These are phyloP conservation scores for Colletotrichum somersetense DNA, from an alignment of 2,329 filamentous ascomycete genomes.

Conservation along the genomic window DNA sequence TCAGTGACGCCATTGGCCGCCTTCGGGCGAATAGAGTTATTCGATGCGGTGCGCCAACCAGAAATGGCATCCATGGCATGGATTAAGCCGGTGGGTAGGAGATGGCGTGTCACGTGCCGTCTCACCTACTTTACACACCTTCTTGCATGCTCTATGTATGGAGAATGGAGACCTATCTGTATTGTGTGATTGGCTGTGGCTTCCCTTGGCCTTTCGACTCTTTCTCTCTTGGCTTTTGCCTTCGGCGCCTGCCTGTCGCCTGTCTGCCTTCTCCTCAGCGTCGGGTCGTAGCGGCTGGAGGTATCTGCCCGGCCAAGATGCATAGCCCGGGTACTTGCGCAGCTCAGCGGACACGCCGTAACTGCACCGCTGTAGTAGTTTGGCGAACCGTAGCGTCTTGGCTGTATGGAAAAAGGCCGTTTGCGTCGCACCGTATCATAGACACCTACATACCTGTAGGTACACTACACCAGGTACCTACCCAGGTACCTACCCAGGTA, in stretches of 20 bases:
- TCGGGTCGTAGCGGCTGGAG: slow-evolving; percentile 15
- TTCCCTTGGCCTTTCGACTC: neutral
- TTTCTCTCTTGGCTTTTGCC: slow-evolving; percentile 11
- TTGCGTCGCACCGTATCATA: slow-evolving; percentile 23
- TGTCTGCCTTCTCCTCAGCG: neutral
- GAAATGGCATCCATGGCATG: neutral
- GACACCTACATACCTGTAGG: neutral
- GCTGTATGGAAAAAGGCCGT: slow-evolving; percentile 25
- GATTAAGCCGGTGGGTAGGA: no score
- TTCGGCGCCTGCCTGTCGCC: neutral
- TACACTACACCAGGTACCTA: neutral
- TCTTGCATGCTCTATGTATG: neutral
- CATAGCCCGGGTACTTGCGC: slow-evolving; percentile 36
- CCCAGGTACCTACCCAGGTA: no score
- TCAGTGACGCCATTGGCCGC: slow-evolving; percentile 35
- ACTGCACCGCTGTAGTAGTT: neutral
- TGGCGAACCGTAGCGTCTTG: slow-evolving; percentile 24
- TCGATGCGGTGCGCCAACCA: slow-evolving; percentile 26
- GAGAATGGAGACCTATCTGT: neutral
- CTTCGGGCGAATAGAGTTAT: slow-evolving; percentile 30
- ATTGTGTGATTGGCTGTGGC: slow-evolving; percentile 31
- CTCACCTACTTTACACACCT: neutral
- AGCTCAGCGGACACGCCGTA: slow-evolving; percentile 33
- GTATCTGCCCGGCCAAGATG: slow-evolving; percentile 33
- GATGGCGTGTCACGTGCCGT: slow-evolving; percentile 19